Conservation (phyloP, 2,329 filamentous ascomycete genomes). For the Aspergillus phoenicis region DNA sequence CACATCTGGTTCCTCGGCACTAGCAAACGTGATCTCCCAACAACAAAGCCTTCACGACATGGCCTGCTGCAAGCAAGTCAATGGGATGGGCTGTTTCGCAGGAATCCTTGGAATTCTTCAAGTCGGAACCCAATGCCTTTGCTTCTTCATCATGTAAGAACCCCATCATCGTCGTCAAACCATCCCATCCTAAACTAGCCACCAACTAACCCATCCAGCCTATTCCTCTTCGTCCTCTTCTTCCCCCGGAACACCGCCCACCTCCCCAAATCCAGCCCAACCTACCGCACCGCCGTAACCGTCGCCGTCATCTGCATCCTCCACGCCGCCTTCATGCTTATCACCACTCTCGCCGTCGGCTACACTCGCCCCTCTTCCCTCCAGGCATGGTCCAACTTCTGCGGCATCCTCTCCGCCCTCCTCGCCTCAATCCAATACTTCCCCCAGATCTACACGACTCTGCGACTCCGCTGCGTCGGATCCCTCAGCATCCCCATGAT, state of each 20-base stretch:
- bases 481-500: slow-evolving; percentile 97
- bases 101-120: slow-evolving; percentile 87
- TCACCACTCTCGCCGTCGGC: slow-evolving; percentile 66
- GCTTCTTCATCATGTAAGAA: slow-evolving; percentile 85
- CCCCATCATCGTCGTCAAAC: not conserved
- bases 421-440: slow-evolving; percentile 90
- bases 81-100: slow-evolving; percentile 78
- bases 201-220: slow-evolving; percentile 54
- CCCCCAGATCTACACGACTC: slow-evolving; percentile 93
- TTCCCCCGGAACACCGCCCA: slow-evolving; percentile 69
- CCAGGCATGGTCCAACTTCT: slow-evolving; percentile 77
- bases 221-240: slow-evolving; percentile 92
- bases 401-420: slow-evolving; percentile 76
- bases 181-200: not conserved
- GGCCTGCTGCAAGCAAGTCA: slow-evolving; percentile 80
- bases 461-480: slow-evolving; percentile 78
- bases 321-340: slow-evolving; percentile 72
- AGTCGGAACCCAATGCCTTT: slow-evolving; percentile 87
- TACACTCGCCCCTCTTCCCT: slow-evolving; percentile 65
- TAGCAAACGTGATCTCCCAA: slow-evolving; percentile 88
- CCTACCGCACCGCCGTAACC: slow-evolving; percentile 75
- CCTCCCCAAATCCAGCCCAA: slow-evolving; percentile 58
- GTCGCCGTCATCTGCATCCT: slow-evolving; percentile 73
- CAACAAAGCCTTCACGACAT: slow-evolving; percentile 82
- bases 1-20: slow-evolving; percentile 82